Base-by-base conservation (phyloP, 2,329 filamentous ascomycete genomes). In the Chaetoscypha palmicola region DNA sequence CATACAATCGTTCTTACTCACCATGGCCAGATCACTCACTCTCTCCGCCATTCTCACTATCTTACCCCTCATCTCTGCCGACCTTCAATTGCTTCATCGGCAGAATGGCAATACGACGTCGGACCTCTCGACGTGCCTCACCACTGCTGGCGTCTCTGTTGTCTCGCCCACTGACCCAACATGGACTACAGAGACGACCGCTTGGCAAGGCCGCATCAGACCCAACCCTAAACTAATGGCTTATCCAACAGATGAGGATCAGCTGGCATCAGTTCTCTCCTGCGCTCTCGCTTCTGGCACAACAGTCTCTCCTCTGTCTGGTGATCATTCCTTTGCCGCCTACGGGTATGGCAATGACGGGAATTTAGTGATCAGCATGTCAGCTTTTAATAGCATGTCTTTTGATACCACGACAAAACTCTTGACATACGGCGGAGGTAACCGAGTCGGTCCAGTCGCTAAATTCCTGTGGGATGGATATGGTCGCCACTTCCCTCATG, bases 401-500 rank as follows among this genome's bases (percentile, higher is more conserved):
- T 44, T 41, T 26, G 46, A 48, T 17, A 10, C 21, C 10, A 28
- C 14, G 3, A 46, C 39, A 1, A 31, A 34, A 3, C 37, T 46
- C 3, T 44, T 48, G 26, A 51, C 42, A 10, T 46, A 41, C 23
- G 48, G 48, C 3, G 46, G 42, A 3, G 48, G 48, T 3, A 36
- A 33, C n/a, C 30, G 45, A 31, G 45, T 48, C 19, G 46, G 45
- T 3, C 41, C 45, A 16, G 48, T 28, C 1, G 11, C 41, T 5
- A 51, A 41, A n/a, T 41, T 21, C 10, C 19, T 48, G 2, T 51
- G 48, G 48, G 43, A 48, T 26, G 32, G 30, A 2, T 17, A 41
- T 28, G 45, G 42, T 3, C 30, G 31, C 16, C 48, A 51, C 22
- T 51, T 51, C 28, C 48, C 48, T 10, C 45, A 48, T 17, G 45